A percentile compares a stretch with the other conserved stretches of the same genome.
Conservation (phyloP, 2,329 filamentous ascomycete genomes). For the Zymoseptoria tritici region DNA sequence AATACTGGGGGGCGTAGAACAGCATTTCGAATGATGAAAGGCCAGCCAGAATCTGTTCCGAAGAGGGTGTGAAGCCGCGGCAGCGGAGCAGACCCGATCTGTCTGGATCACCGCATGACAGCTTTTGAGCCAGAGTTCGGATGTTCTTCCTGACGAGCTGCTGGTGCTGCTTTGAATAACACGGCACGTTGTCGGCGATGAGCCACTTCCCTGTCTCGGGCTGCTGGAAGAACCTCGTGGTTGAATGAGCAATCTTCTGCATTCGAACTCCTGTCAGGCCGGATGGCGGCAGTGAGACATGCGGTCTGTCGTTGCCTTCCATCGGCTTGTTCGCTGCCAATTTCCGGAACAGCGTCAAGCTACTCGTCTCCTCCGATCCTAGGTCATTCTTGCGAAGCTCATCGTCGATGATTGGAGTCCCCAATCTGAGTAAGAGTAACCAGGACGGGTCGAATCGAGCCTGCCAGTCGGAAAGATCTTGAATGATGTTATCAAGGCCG, state of each 20-base stretch:
- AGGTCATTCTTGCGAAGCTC: background rate
- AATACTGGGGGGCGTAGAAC: background rate
- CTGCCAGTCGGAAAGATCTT: slow-evolving; percentile 30
- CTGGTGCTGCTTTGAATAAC: background rate
- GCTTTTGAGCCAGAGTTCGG: slow-evolving; percentile 1
- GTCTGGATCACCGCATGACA: background rate
- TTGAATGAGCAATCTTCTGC: background rate
- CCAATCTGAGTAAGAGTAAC: slow-evolving; percentile 27
- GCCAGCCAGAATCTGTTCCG: background rate
- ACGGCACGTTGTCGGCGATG: background rate
- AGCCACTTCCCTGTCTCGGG: background rate
- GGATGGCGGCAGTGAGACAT: background rate
- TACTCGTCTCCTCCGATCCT: background rate
- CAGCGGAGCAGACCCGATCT: background rate
- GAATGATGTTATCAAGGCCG: slow-evolving; percentile 15
- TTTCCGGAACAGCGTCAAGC: background rate
- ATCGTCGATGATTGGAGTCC: background rate
- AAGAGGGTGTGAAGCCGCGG: background rate
- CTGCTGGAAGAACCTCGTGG: background rate
- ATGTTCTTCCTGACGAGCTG: background rate
- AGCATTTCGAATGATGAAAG: background rate
- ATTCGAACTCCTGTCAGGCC: background rate
- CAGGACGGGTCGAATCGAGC: slow-evolving; percentile 28
- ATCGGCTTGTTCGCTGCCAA: background rate
- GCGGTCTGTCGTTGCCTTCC: background rate